phyloP scores from a whole-genome alignment of 495 filamentous ascomycete genomes.

The Tuber melanosporum region DNA sequence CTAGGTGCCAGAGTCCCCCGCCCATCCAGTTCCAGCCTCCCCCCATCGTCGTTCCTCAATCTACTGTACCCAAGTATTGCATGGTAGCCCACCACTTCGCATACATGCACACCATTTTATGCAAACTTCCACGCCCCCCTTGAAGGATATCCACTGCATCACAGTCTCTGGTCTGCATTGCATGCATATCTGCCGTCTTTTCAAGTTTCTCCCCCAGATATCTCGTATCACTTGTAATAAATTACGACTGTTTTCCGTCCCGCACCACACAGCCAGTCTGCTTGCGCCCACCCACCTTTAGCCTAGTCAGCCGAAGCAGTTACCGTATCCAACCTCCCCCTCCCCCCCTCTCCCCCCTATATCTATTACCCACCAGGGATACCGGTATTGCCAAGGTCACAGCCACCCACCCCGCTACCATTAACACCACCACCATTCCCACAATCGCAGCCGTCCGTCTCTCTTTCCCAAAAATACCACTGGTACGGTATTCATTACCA shows the following conservation, averaged over 20 bases:
- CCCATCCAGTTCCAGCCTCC: neutral
- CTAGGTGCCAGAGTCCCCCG: too few relatives aligned
- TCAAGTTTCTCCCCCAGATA: neutral
- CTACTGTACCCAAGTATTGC: neutral
- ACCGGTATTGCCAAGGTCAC: neutral
- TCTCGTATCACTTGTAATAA: constrained; percentile 2
- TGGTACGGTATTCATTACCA: neutral
- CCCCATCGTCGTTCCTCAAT: neutral
- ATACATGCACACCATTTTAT: neutral
- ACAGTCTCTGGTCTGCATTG: neutral
- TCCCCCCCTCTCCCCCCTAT: neutral
- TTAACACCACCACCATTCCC: neutral
- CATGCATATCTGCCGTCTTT: neutral
- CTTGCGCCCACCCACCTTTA: neutral
- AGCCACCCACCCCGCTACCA: neutral
- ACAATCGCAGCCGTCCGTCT: neutral
- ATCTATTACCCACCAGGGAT: neutral
- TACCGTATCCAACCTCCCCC: neutral
- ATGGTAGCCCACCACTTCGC: neutral
- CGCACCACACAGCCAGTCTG: neutral
- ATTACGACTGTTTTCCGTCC: neutral
- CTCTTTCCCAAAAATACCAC: neutral
- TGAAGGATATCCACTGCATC: neutral
- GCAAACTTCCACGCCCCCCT: neutral
- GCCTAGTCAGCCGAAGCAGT: neutral